These are phyloP conservation scores for Mallotus nudiflorus DNA, from an alignment of 345 rosid species.

Conservation along the genomic window DNA sequence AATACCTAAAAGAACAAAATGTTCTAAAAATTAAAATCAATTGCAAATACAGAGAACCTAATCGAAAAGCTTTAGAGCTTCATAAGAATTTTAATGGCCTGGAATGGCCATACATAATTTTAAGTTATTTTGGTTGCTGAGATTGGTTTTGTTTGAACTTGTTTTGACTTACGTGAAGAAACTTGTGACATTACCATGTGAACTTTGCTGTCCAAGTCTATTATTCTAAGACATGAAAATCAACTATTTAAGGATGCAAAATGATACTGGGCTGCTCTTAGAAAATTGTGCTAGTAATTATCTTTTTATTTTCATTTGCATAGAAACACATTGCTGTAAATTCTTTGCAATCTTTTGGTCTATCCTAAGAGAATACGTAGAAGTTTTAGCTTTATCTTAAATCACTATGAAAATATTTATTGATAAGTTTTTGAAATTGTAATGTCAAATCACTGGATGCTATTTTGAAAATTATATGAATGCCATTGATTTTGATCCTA, in stretches of 20 bases:
- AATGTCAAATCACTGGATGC: too few relatives aligned
- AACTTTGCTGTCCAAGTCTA: not conserved
- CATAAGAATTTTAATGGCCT: not conserved
- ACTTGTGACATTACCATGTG: not conserved
- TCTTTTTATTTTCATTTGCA: not conserved
- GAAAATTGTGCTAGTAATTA: not conserved
- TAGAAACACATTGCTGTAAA: too few relatives aligned
- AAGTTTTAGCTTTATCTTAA: too few relatives aligned
- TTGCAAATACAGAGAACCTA: too few relatives aligned
- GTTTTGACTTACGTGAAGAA: not conserved
- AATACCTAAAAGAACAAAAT: too few relatives aligned
- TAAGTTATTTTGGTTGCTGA: not conserved
- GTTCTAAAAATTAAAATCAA: too few relatives aligned
- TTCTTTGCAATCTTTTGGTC: too few relatives aligned
- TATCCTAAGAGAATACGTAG: too few relatives aligned
- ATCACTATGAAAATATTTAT: too few relatives aligned
- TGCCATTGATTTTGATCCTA: too few relatives aligned
- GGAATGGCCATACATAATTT: not conserved
- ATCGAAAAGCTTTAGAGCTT: not conserved
- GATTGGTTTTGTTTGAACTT: not conserved
- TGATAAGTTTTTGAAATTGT: too few relatives aligned
- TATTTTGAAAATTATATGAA: too few relatives aligned
- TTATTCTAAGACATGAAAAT: not conserved
- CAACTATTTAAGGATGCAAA: not conserved
- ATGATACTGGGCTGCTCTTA: not conserved